These are phyloP conservation scores for Tuber aestivum DNA, from an alignment of 495 filamentous ascomycete species.

Conservation along the genomic window DNA sequence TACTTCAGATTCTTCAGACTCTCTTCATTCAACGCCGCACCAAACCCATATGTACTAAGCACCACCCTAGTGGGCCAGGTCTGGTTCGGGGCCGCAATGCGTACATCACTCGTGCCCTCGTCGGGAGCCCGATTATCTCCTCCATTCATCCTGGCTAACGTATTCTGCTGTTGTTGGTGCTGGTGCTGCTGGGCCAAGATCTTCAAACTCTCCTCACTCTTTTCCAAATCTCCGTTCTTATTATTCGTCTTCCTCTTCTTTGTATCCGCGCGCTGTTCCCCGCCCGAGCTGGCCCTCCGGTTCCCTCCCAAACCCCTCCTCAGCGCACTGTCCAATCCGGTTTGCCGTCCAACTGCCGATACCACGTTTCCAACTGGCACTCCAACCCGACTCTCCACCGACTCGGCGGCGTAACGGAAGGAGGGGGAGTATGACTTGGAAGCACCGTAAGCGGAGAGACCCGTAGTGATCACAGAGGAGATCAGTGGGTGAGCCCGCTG, in stretches of 20 bases:
- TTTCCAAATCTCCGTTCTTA: conserved; percentile 38
- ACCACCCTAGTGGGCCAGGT: conserved; percentile 75
- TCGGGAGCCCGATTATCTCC: conserved; percentile 2
- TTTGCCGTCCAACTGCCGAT: conserved; percentile 69
- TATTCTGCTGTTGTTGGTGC: conserved; percentile 43
- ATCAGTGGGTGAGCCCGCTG: conserved; percentile 47
- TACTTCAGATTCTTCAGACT: conserved; percentile 69
- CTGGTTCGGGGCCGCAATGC: neutral
- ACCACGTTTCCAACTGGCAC: conserved; percentile 77
- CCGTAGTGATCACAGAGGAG: conserved; percentile 76
- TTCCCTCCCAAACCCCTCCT: conserved; percentile 55
- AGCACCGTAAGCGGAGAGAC: conserved; percentile 69
- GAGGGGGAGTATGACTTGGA: conserved; percentile 83
- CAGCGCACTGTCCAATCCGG: conserved; percentile 74
- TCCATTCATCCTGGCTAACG: neutral
- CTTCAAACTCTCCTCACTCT: conserved; percentile 39
- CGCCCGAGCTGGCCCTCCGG: conserved; percentile 9
- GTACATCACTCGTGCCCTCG: conserved; percentile 28
- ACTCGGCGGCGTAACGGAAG: conserved; percentile 75
- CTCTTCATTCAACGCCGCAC: conserved; percentile 80
- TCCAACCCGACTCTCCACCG: conserved; percentile 74
- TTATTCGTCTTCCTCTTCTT: conserved; percentile 44
- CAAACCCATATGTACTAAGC: conserved; percentile 74
- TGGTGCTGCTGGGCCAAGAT: conserved; percentile 61
- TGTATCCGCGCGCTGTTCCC: conserved; percentile 50